Evolutionary conservation across 768 basidiomycete genomes (phyloP).

Genomic region (Infundibulicybe gibba): DNA sequence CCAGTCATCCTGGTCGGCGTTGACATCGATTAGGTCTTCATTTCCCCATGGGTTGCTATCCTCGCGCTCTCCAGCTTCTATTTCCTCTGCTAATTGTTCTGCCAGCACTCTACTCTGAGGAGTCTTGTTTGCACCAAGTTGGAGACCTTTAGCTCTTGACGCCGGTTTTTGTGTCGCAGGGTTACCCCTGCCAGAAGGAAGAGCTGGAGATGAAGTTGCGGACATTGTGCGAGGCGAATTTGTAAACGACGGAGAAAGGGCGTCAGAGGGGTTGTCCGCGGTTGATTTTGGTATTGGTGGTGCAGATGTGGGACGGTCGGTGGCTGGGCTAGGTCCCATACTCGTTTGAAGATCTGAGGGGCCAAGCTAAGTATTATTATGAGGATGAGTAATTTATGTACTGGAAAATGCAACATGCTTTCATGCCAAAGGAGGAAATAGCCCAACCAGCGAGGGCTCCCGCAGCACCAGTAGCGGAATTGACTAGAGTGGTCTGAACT

Average conservation of each 20-base stretch:
- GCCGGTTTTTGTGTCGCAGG: conserved; percentile 3
- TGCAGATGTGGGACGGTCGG: conserved; percentile 40
- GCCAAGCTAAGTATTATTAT: conserved; percentile 47
- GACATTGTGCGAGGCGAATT: neutral
- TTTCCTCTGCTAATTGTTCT: conserved; percentile 58
- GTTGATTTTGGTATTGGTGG: conserved; percentile 25
- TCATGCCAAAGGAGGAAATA: conserved; percentile 83
- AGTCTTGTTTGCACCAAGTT: conserved; percentile 59
- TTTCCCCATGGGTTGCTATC: conserved; percentile 63
- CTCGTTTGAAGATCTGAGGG: conserved; percentile 69
- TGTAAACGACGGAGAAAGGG: conserved; percentile 7
- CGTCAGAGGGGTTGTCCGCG: conserved; percentile 12
- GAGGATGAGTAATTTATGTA: conserved; percentile 2
- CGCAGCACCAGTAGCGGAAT: conserved; percentile 87
- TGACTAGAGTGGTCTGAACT: conserved; percentile 59
- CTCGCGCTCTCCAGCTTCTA: conserved; percentile 32
- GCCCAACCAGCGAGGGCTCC: conserved; percentile 95
- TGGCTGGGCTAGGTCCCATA: conserved; percentile 38
- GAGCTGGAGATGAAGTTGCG: conserved; percentile 8
- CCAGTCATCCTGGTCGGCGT: conserved; percentile 94
- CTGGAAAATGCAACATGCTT: conserved; percentile 36
- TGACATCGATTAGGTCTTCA: conserved; percentile 88
- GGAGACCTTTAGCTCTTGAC: conserved; percentile 57
- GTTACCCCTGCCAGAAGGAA: neutral
- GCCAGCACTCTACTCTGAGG: conserved; percentile 36